phyloP scores from a whole-genome alignment of 257 asterid genomes.

The Nicotiana obtusifolia region DNA sequence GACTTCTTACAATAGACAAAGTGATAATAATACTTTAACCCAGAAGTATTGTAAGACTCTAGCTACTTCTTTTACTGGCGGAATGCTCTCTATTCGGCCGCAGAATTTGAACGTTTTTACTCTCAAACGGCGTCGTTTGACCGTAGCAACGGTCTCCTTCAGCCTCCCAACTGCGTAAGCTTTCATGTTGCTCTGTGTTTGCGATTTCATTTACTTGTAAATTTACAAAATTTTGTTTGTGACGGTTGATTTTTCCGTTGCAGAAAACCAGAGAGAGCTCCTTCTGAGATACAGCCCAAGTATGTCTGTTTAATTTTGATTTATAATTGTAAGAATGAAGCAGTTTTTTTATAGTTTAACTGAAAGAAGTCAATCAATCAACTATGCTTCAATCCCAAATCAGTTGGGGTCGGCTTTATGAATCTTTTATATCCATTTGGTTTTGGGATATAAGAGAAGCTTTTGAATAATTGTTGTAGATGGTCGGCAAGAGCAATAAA shows the following conservation, averaged over 20 bases:
- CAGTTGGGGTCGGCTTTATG: neutral
- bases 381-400: neutral
- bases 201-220: neutral
- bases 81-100: conserved; percentile 36
- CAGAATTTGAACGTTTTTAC: conserved; percentile 25
- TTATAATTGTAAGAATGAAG: neutral
- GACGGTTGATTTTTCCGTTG: conserved; percentile 17
- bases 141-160: conserved; percentile 55
- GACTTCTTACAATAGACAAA: conserved; percentile 30
- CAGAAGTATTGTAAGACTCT: conserved; percentile 19
- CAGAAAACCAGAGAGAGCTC: conserved; percentile 39
- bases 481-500: conserved; percentile 89
- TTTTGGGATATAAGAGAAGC: neutral
- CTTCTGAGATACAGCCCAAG: conserved; percentile 48
- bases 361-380: neutral
- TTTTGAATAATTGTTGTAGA: conserved; percentile 30
- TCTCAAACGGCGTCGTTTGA: conserved; percentile 47
- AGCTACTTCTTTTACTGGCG: conserved; percentile 38
- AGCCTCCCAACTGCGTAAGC: conserved; percentile 71
- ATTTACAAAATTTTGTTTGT: neutral
- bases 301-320: conserved; percentile 17
- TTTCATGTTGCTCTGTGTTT: neutral
- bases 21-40: conserved; percentile 21
- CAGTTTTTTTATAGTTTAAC: neutral
- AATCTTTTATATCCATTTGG: neutral